These are phyloP conservation scores for Lentinula novae-zelandiae DNA, from an alignment of 1,284 basidiomycete genomes.

Conservation along the genomic window DNA sequence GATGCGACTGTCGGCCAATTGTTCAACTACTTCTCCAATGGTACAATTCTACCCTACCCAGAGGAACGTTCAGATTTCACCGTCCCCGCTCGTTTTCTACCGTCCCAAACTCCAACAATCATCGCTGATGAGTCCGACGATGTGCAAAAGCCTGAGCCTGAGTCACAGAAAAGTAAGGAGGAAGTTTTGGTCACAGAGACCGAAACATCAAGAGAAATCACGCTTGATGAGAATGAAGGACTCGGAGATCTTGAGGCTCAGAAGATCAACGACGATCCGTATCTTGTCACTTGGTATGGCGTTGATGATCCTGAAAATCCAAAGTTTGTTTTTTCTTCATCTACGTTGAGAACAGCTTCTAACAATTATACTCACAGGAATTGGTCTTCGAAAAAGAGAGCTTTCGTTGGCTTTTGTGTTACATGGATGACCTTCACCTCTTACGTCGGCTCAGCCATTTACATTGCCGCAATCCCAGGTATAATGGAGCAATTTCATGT, in stretches of 20 bases:
- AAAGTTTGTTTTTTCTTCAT: constrained; percentile 19
- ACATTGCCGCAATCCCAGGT: constrained; percentile 39
- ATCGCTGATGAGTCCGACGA: constrained; percentile 8
- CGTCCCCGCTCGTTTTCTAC: constrained; percentile 16
- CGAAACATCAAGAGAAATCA: neutral
- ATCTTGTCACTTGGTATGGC: constrained; percentile 22
- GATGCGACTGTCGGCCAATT: constrained; percentile 23
- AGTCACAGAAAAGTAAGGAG: neutral
- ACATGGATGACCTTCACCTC: constrained; percentile 61
- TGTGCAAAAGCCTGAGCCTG: neutral
- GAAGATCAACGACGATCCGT: neutral
- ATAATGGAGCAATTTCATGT: constrained; percentile 47
- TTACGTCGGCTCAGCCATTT: constrained; percentile 32
- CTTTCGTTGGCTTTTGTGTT: constrained; percentile 47
- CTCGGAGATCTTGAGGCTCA: neutral
- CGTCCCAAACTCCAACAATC: constrained; percentile 12
- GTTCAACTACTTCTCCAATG: constrained; percentile 21
- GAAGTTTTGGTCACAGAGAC: neutral
- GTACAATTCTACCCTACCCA: constrained; percentile 19
- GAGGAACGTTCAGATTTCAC: constrained; percentile 20
- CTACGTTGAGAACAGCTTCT: neutral
- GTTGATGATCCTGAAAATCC: constrained; percentile 30
- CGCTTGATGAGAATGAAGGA: neutral
- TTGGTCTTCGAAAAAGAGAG: constrained; percentile 25
- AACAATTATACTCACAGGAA: constrained; percentile 19